Evolutionary conservation across 2,329 filamentous ascomycete species (phyloP).

Genomic region (Neofusicoccum parvum): DNA sequence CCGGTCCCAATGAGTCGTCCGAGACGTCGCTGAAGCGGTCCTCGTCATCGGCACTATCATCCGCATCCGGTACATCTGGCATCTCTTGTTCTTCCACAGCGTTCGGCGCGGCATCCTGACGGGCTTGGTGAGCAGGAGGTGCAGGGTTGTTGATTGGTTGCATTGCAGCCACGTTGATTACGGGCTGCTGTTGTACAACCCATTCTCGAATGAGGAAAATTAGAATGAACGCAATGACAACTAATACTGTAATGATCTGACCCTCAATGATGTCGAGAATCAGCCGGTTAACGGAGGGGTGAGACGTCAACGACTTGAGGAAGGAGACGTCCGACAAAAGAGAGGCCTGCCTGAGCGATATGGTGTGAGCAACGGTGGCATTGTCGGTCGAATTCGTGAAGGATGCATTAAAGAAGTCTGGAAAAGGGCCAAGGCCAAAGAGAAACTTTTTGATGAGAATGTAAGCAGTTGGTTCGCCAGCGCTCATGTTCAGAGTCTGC

Average conservation of each 20-base stretch:
- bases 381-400: slow-evolving; percentile 36
- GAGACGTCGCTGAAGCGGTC: slow-evolving; percentile 8
- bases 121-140: slow-evolving; percentile 27
- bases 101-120: slow-evolving; percentile 27
- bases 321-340: slow-evolving; percentile 61
- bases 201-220: slow-evolving; percentile 96
- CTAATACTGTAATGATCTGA: slow-evolving; percentile 86
- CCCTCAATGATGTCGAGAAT: slow-evolving; percentile 86
- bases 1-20: neutral
- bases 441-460: slow-evolving; percentile 49
- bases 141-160: slow-evolving; percentile 30
- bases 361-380: slow-evolving; percentile 26
- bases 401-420: slow-evolving; percentile 31
- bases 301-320: slow-evolving; percentile 62
- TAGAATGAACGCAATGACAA: slow-evolving; percentile 94
- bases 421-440: slow-evolving; percentile 33
- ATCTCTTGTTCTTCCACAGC: slow-evolving; percentile 25
- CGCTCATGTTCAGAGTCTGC: slow-evolving; percentile 45
- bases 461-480: slow-evolving; percentile 49
- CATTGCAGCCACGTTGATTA: slow-evolving; percentile 71
- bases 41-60: slow-evolving; percentile 2
- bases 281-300: slow-evolving; percentile 72
- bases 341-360: slow-evolving; percentile 33
- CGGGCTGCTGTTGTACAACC: slow-evolving; percentile 96
- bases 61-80: slow-evolving; percentile 16